Percentiles rank a stretch among this genome's conserved stretches.
These are phyloP conservation scores for maize (Zea mays) DNA, from an alignment of 176 grass and related monocot genomes.

Conservation along the genomic window Zm-B73-REFERENCE-NAM-5.0 NC_050096.1:285381501-285382000, in stretches of 20 bases:
- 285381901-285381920: slow-evolving; percentile 72
- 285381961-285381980: slow-evolving; percentile 87
- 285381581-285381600: slow-evolving; percentile 87
- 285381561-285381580: slow-evolving; percentile 71
- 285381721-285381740: slow-evolving; percentile 52
- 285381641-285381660: slow-evolving; percentile 51
- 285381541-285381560: slow-evolving; percentile 72
- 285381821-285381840: slow-evolving; percentile 65
- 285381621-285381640: slow-evolving; percentile 52
- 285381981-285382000: slow-evolving; percentile 80
- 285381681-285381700: slow-evolving; percentile 56
- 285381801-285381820: slow-evolving; percentile 49
- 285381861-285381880: slow-evolving; percentile 70
- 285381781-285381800: slow-evolving; percentile 90
- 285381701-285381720: slow-evolving; percentile 44
- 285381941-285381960: slow-evolving; percentile 73
- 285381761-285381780: slow-evolving; percentile 97
- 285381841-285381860: slow-evolving; percentile 66
- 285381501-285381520: slow-evolving; percentile 75
- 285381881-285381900: slow-evolving; percentile 81
- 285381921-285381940: slow-evolving; percentile 72
- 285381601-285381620: slow-evolving; percentile 65
- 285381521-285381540: slow-evolving; percentile 68
- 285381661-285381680: slow-evolving; percentile 48
- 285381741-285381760: slow-evolving; percentile 77